Evolutionary conservation across 2,329 filamentous ascomycete species (phyloP), one percentile per base, ranked within the genome.

Genomic region (Zymoseptoria pseudotritici): DNA sequence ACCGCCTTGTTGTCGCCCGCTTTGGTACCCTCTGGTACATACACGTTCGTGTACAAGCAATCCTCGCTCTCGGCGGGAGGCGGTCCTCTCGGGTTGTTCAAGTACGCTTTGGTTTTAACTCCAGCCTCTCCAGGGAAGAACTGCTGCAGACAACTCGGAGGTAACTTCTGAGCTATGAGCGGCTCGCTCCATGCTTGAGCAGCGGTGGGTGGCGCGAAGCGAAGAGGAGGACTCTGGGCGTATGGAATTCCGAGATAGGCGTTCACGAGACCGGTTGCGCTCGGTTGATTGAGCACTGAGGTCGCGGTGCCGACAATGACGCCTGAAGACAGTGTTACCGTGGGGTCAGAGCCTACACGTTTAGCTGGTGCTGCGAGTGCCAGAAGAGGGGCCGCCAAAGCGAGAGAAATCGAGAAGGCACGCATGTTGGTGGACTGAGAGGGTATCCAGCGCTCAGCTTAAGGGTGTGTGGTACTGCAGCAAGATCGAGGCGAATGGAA

Each of bases 91-190:
- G 62, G 62, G 36, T 65, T 65, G 42, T 65, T 66, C 61, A 66
- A 65, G 51, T 59, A 62, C 21, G 22, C 26, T 7, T 31, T 59
- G 4, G 46, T 56, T 36, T 55, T 57, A 5, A 54, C 58, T 7
- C 58, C 58, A 21, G 55, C 57, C 24, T 42, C 50, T 29, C 58
- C 62, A 13, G 50, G 26, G 19, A 54, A n/a, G 54, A 64, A 67
- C 52, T 67, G 64, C 54, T 67, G 65, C 46, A 66, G 63, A 59
- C 64, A 67, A n/a, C 59, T 58, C 11, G 65, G 62, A 9, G 57
- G 62, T 0, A 62, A 36, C 0, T 20, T 60, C 24, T 64, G 61
- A 22, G 64, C 65, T 11, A 50, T 19, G 7, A 63, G 55, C 7
- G 62, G 58, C 11, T 36, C 55, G 2, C 50, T 31, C 61, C 60